Evolutionary conservation across 2,329 filamentous ascomycete species (phyloP), one percentile per base, ranked within the genome.

Genomic region (Neonectria coccinea): DNA sequence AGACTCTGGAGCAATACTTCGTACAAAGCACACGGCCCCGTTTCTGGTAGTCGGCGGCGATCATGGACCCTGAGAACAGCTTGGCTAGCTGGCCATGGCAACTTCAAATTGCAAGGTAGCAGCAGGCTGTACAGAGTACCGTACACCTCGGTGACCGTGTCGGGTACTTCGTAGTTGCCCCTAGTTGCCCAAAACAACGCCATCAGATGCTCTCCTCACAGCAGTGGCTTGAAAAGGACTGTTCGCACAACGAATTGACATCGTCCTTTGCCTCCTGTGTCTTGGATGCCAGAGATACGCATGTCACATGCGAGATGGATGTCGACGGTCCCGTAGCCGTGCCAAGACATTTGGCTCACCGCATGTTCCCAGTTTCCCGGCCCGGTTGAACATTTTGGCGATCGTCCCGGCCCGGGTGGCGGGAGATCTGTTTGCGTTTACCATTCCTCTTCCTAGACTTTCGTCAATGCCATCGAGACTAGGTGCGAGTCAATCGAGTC

Each of bases 401-500:
- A 70, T 69, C 70, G 45, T 14, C 27, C 71, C 69, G 70, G 71
- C 48, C 70, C 71, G 71, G 36, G 60, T 66, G 54, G 64, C 62
- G 70, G 64, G 64, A 73, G 67, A 73, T 73, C 70, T 70, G 59
- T 61, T 55, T 66, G 53, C 29, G 47, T 55, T 53, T 62, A 54
- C 60, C 58, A 55, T 55, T n/a, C 51, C 57, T 47, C 47, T 67
- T 66, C 57, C 54, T 57, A 48, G 58, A 52, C 33, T 33, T 27
- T 70, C 51, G 65, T 59, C 41, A 48, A 53, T 66, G 53, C n/a
- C 42, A 25, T 53, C 39, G 47, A 48, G 33, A 12, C 65, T 55
- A 66, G 55, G 52, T 47, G 44, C 47, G 48, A 55, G 42, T 61
- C 44, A 59, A 56, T 60, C 57, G 53, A 58, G 29, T 44, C 59